Evolutionary conservation across 73 alveolate species (phyloP).

Genomic region (Uronychia binucleata): DNA sequence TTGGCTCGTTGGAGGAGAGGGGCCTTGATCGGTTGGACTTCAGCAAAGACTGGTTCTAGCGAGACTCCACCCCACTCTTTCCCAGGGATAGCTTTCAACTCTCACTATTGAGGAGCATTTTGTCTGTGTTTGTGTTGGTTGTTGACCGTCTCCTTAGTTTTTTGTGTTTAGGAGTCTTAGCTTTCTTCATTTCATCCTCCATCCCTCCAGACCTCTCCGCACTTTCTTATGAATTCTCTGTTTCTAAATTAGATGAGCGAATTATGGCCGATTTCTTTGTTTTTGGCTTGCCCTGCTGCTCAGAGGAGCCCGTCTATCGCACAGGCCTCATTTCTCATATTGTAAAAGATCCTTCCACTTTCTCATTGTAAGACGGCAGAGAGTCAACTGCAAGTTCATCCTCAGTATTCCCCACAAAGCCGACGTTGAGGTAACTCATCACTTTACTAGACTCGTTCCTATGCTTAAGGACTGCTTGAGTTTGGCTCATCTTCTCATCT

Average conservation of each 20-base stretch:
- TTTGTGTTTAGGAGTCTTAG: too few relatives aligned
- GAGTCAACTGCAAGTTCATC: background rate
- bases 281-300: background rate
- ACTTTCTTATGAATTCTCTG: background rate
- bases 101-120: too few relatives aligned
- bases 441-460: background rate
- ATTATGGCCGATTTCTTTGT: too few relatives aligned
- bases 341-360: background rate
- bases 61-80: background rate
- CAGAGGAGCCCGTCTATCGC: background rate
- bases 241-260: too few relatives aligned
- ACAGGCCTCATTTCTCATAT: background rate
- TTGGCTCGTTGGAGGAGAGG: background rate
- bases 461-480: too few relatives aligned
- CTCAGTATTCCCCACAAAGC: background rate
- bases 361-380: background rate
- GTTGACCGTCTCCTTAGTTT: background rate
- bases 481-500: background rate
- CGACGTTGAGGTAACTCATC: background rate
- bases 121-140: too few relatives aligned
- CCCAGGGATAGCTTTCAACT: background rate
- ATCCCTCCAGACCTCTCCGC: background rate
- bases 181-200: background rate
- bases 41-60: background rate
- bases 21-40: background rate